Evolutionary conservation across 2,329 filamentous ascomycete species (phyloP), one percentile per base, ranked within the genome.

Genomic region (Sarocladium brachiariae): DNA sequence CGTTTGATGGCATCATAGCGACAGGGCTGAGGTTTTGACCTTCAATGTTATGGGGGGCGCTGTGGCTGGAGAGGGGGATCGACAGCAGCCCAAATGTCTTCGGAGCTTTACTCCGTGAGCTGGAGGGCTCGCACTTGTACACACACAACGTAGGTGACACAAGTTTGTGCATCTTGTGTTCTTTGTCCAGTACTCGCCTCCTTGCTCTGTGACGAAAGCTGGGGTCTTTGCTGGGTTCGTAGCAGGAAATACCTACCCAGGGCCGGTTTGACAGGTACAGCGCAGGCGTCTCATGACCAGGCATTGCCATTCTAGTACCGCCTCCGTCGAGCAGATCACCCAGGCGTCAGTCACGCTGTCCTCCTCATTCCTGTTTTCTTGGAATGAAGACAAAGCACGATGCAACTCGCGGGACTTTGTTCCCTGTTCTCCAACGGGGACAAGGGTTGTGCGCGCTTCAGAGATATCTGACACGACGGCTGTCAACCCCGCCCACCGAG

Each of bases 1-100:
- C 8, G 9, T 7, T 31, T 25, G 30, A 49, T 49, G 30, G 46
- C 46, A 37, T 49, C 30, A 49, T 37, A 31, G 30, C n/a, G n/a
- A n/a, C 23, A 10, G 39, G 7, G 21, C n/a, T 9, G 23, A 45
- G n/a, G n/a, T n/a, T n/a, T n/a, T n/a, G n/a, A n/a, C n/a, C n/a
- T n/a, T n/a, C n/a, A n/a, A 41, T 41, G 21, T 23, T 30, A 14
- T 13, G 4, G 19, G 19, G 11, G 33, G 46, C 30, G 19, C 13
- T 33, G 43, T 47, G 43, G 43, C 43, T 47, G 43, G 43, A 31
- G 43, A 47, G 43, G 43, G 43, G 43, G 43, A 47, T 47, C 43
- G 14, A 16, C 43, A 14, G 27, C 27, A n/a, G 14, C 4, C 10
- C 10, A 9, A 19, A 7, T 16, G 18, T n/a, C 25, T 10, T 14